Base-by-base conservation (phyloP, 1,139 yeast species). In the Petasospora rhodanensis region DNA sequence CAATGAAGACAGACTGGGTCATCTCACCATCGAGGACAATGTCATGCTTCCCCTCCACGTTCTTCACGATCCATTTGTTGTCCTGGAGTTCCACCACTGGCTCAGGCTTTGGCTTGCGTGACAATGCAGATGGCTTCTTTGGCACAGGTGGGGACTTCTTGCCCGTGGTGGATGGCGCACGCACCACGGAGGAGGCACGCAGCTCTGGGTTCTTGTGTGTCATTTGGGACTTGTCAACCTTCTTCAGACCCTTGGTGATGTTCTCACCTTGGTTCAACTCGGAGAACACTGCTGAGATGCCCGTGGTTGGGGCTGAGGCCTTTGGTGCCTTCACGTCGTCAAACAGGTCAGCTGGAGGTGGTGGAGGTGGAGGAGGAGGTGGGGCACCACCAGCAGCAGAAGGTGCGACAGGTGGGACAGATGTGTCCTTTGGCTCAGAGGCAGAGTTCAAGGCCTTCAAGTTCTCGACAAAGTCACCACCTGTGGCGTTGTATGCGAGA, bases 201-300 rank as follows among this genome's bases (percentile, higher is more conserved):
- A 86, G 66, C 26, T 69, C 80, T 5, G 96, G 96, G 59, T 87
- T 87, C 63, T 87, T 89, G 61, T 87, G 96, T 20, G 95, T 86
- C 93, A 85, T 86, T 62, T 87, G 84, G 14, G 94, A 81, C 62
- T 78, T 84, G 48, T 87, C 96, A 27, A 91, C 97, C 61, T 91
- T 91, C 56, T 81, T 85, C 51, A 93, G 75, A 5, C 87, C 84
- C 18, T 89, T 67, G 3, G 97, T 89, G 51, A 93, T 81, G 24
- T 63, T 64, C 46, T 79, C 84, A 37, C 99, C 99, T 62, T 79
- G 72, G 62, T 81, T 89, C 43, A 93, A 68, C 46, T 85, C 94
- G n/a, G 85, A 80, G 58, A 93, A 91, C 9, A 93, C 96, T 1
- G 97, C 97, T 47, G 69, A 70, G 69, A 89, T 75, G 27, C 89